A percentile compares a stretch with the other conserved stretches of the same genome.
phyloP scores from a whole-genome alignment of 2,329 filamentous ascomycete genomes.

The Xylaria sp. region DNA sequence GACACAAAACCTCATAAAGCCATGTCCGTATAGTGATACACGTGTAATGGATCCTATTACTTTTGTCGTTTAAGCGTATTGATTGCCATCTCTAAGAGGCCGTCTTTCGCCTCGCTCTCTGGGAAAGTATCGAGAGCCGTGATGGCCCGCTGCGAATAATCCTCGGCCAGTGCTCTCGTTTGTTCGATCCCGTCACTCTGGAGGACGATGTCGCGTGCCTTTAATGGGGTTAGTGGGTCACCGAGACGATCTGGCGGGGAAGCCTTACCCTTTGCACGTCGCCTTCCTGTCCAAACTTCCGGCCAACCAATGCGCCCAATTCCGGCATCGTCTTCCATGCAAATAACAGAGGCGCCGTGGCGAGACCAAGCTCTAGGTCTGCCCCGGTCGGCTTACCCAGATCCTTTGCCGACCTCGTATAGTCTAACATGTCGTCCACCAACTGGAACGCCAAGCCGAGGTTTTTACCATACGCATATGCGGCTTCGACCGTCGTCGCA shows the following conservation, averaged over 20 bases:
- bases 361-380: conserved; percentile 88
- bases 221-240: conserved; percentile 16
- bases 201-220: conserved; percentile 87
- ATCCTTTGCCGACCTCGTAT: conserved; percentile 82
- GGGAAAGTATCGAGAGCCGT: conserved; percentile 83
- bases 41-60: conserved; percentile 46
- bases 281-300: conserved; percentile 83
- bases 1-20: conserved; percentile 17
- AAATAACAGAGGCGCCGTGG: conserved; percentile 91
- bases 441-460: conserved; percentile 94
- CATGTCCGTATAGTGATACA: conserved; percentile 24
- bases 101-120: conserved; percentile 91
- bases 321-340: conserved; percentile 90
- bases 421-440: conserved; percentile 97
- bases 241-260: background rate
- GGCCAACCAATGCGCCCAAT: conserved; percentile 83
- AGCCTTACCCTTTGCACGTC: conserved; percentile 78
- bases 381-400: conserved; percentile 94
- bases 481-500: conserved; percentile 80
- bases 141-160: conserved; percentile 87
- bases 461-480: conserved; percentile 92
- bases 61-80: conserved; percentile 91
- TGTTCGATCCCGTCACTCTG: conserved; percentile 87
- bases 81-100: conserved; percentile 88
- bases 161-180: conserved; percentile 85